Percentiles rank a stretch among this genome's conserved stretches.
Evolutionary conservation across 345 rosid genomes (phyloP).

Genomic region (Draba incana): DNA sequence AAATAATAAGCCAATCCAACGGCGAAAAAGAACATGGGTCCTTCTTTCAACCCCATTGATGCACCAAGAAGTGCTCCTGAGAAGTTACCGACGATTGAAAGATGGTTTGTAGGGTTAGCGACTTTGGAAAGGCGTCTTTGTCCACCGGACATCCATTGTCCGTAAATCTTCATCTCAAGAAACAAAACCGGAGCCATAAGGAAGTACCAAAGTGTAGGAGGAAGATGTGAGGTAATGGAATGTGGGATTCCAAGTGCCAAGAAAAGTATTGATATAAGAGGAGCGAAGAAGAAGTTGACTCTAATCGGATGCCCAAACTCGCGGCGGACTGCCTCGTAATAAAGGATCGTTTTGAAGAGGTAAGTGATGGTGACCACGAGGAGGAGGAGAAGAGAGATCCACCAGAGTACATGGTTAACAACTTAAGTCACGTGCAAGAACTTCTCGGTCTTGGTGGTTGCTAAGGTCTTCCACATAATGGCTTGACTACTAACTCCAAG

Average conservation of each 20-base stretch:
- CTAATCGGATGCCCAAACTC: slow-evolving; percentile 87
- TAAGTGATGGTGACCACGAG: slow-evolving; percentile 52
- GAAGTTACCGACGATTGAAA: slow-evolving; percentile 69
- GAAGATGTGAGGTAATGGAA: slow-evolving; percentile 49
- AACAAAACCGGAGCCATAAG: slow-evolving; percentile 76
- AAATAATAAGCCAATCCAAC: slow-evolving; percentile 83
- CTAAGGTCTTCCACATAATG: slow-evolving; percentile 79
- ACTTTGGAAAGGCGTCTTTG: slow-evolving; percentile 88
- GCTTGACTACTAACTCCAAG: slow-evolving; percentile 95
- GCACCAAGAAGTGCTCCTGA: slow-evolving; percentile 94
- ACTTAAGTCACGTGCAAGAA: slow-evolving; percentile 63
- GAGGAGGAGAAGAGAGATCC: slow-evolving; percentile 60
- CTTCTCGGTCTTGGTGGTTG: slow-evolving; percentile 61
- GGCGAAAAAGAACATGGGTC: slow-evolving; percentile 88
- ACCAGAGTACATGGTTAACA: slow-evolving; percentile 68
- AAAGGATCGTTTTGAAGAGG: too few species aligned
- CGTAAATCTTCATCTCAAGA: slow-evolving; percentile 84
- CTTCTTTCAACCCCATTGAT: slow-evolving; percentile 88
- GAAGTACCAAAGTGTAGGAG: slow-evolving; percentile 67
- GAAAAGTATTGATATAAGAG: slow-evolving; percentile 80
- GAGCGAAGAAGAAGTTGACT: slow-evolving; percentile 94
- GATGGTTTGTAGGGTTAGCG: slow-evolving; percentile 54
- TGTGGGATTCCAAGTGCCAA: slow-evolving; percentile 79
- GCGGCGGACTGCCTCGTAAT: slow-evolving; percentile 90
- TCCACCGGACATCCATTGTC: slow-evolving; percentile 98